Percentiles rank a stretch among this genome's conserved stretches.
phyloP scores from a whole-genome alignment of 345 rosid species.

The Moricandia arvensis region DNA sequence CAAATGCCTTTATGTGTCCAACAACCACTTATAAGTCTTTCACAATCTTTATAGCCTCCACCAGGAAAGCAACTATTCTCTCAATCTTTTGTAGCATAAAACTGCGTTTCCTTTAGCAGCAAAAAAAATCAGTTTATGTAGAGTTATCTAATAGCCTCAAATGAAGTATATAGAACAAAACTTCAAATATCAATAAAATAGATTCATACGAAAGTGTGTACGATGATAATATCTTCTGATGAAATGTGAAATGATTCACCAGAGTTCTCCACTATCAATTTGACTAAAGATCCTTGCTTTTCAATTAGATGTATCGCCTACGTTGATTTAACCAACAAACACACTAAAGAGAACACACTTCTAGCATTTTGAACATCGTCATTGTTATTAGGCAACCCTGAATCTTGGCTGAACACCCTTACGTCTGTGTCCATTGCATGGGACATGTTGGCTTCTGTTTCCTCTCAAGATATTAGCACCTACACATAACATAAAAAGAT shows the following conservation, averaged over 20 bases:
- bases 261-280: slow-evolving; percentile 74
- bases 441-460: slow-evolving; percentile 50
- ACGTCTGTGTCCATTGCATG: slow-evolving; percentile 68
- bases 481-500: slow-evolving; percentile 7
- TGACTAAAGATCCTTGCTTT: slow-evolving; percentile 80
- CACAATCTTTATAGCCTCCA: slow-evolving; percentile 63
- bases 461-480: slow-evolving; percentile 63
- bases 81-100: slow-evolving; percentile 59
- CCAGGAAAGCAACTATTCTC: slow-evolving; percentile 69
- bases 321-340: slow-evolving; percentile 70
- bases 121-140: neutral
- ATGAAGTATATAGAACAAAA: too few relatives aligned
- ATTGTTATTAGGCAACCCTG: slow-evolving; percentile 44
- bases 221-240: slow-evolving; percentile 53
- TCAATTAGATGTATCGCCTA: slow-evolving; percentile 89
- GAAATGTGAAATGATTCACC: slow-evolving; percentile 76
- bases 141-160: neutral
- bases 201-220: neutral
- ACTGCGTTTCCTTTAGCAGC: slow-evolving; percentile 59
- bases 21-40: slow-evolving; percentile 69
- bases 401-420: slow-evolving; percentile 55
- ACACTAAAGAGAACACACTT: slow-evolving; percentile 54
- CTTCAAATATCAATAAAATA: neutral
- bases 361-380: slow-evolving; percentile 19
- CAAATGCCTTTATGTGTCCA: slow-evolving; percentile 74